Conservation (phyloP, 73 alveolate genomes). For the Uronychia binucleata region DNA sequence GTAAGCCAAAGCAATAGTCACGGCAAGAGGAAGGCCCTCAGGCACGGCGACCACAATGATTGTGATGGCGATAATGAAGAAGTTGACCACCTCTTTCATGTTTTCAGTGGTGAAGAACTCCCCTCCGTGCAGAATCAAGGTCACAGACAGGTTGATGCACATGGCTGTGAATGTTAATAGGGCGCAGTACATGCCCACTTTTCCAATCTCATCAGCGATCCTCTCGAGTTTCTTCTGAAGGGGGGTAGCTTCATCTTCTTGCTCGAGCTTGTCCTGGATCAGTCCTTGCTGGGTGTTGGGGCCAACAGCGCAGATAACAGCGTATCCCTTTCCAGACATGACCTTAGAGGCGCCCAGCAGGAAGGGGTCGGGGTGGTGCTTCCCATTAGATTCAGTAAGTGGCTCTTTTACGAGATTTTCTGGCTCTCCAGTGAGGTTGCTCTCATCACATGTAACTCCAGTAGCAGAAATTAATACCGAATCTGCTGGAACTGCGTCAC, state of each 20-base stretch:
- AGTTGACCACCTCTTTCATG: constrained; percentile 74
- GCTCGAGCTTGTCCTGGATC: constrained; percentile 67
- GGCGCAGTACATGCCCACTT: constrained; percentile 85
- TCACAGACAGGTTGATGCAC: constrained; percentile 68
- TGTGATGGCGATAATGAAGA: constrained; percentile 90
- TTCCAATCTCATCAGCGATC: constrained; percentile 92
- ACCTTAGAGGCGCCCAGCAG: constrained; percentile 86
- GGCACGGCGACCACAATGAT: constrained; percentile 97
- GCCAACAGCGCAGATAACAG: constrained; percentile 95
- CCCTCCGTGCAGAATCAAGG: constrained; percentile 40
- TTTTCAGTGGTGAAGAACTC: constrained; percentile 72
- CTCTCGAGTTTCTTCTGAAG: constrained; percentile 87
- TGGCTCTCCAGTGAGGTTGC: constrained; percentile 95
- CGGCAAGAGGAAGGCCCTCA: constrained; percentile 98
- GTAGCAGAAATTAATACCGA: constrained; percentile 84
- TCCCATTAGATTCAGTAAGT: constrained; percentile 61
- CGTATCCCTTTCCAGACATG: constrained; percentile 86
- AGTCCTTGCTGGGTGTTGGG: constrained; percentile 80
- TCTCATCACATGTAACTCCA: constrained; percentile 88
- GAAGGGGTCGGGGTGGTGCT: constrained; percentile 82
- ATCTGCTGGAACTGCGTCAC: constrained; percentile 95
- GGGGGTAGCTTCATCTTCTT: constrained; percentile 91
- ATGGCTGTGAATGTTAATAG: constrained; percentile 79
- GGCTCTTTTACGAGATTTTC: constrained; percentile 83
- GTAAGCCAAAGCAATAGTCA: constrained; percentile 92